Evolutionary conservation across 495 filamentous ascomycete species (phyloP), one percentile per base, ranked within the genome.

Genomic region (Penicillium mononematosum): DNA sequence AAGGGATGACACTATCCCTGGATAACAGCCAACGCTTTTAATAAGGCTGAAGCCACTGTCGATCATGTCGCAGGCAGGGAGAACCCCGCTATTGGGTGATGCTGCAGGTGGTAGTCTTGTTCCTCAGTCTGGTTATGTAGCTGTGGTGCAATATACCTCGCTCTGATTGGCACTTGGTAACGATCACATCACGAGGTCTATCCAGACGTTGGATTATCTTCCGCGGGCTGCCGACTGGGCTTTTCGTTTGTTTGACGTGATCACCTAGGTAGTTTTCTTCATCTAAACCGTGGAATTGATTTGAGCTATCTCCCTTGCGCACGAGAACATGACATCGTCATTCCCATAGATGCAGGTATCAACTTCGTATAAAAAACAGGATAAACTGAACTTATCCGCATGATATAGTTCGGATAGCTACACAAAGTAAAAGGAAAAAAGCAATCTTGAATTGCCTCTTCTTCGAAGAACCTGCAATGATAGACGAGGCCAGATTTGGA

Each of bases 31-130:
- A 46, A 29, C 25, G 41, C n/a, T 8, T 8, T 43, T 39, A 32
- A 60, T 57, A 62, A 45, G 55, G 56, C 54, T 62, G 60, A 60
- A 45, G 50, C 46, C 54, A 58, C 58, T 12, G 58, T 64, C 61
- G 61, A 64, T 64, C 61, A 36, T 47, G 31, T 42, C 45, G 31
- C n/a, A 56, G 56, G 59, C 63, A 63, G 56, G 60, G 60, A 60
- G 58, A 32, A 27, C 55, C 62, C 55, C 29, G 50, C 53, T 58
- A 34, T 34, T 34, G 31, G 11, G 11, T 31, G 31, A 12, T 34
- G 31, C 31, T 34, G 31, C 4, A 34, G 10, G 14, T 34, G 3
- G 14, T 32, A 24, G 22, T 12, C 11, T 34, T 48, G 9, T 31
- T 11, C n/a, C 12, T 42, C 31, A 38, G 31, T 3, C 34, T 31